Evolutionary conservation across 371 early-diverging fungal species (phyloP).

Genomic region (Coemansia sp.): DNA sequence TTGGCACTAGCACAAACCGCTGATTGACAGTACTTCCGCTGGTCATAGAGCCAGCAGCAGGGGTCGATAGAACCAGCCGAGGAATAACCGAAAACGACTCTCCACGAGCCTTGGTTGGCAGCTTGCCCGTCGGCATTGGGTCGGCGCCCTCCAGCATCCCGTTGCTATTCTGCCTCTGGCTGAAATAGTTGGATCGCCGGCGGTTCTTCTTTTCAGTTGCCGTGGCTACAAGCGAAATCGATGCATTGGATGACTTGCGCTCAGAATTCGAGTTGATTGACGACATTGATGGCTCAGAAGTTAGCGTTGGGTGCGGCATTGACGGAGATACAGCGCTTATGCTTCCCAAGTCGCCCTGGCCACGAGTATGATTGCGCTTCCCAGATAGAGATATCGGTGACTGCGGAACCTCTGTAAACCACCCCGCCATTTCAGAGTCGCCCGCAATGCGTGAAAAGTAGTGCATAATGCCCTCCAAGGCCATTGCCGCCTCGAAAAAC

Average conservation of each 20-base stretch:
- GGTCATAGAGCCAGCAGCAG: neutral
- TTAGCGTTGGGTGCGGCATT: constrained; percentile 26
- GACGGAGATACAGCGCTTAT: constrained; percentile 24
- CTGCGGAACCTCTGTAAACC: constrained; percentile 45
- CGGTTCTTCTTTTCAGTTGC: constrained; percentile 36
- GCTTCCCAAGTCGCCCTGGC: constrained; percentile 19
- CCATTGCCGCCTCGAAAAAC: constrained; percentile 46
- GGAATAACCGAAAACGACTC: constrained; percentile 41
- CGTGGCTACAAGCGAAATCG: constrained; percentile 16
- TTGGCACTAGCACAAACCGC: constrained; percentile 41
- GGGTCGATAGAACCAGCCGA: constrained; percentile 16
- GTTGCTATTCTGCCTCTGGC: constrained; percentile 37
- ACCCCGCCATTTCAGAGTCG: constrained; percentile 48
- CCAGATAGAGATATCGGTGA: constrained; percentile 34
- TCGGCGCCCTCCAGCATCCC: constrained; percentile 24
- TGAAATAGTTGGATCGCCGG: constrained; percentile 46
- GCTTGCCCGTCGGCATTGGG: constrained; percentile 5
- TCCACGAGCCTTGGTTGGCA: constrained; percentile 25
- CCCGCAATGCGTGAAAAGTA: constrained; percentile 50
- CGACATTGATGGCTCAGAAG: constrained; percentile 30
- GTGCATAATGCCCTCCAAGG: constrained; percentile 36
- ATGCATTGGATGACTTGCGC: constrained; percentile 45
- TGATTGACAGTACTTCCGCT: constrained; percentile 1
- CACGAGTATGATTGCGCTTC: constrained; percentile 22
- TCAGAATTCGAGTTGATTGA: constrained; percentile 31